These are phyloP conservation scores for Tulasnella sp. DNA, from an alignment of 768 basidiomycete species.

Conservation along the genomic window DNA sequence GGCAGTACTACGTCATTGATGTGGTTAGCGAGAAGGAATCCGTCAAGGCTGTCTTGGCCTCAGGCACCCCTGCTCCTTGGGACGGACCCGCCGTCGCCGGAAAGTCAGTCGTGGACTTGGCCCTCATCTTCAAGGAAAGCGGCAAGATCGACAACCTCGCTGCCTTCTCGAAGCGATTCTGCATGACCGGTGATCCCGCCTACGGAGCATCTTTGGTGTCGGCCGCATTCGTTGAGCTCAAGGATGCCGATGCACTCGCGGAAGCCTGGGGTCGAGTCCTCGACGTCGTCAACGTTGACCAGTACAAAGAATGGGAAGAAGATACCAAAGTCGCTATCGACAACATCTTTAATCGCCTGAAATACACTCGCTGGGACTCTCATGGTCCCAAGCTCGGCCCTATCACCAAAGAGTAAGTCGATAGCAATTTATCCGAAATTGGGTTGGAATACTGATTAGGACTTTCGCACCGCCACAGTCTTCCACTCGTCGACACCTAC, in stretches of 20 bases:
- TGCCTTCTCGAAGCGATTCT: conserved; percentile 61
- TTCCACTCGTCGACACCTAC: conserved; percentile 83
- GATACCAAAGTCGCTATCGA: conserved; percentile 73
- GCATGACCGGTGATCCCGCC: conserved; percentile 57
- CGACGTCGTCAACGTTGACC: conserved; percentile 81
- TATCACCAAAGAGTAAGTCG: conserved; percentile 60
- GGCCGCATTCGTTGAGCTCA: conserved; percentile 29
- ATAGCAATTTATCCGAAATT: not conserved
- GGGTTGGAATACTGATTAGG: not conserved
- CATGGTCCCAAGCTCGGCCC: conserved; percentile 81
- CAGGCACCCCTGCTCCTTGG: conserved; percentile 38
- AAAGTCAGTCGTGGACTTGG: conserved; percentile 62
- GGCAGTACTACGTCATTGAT: conserved; percentile 94
- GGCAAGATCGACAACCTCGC: conserved; percentile 58
- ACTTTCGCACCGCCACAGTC: conserved; percentile 44
- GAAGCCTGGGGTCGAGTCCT: conserved; percentile 74
- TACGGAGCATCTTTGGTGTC: conserved; percentile 67
- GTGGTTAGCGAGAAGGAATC: conserved; percentile 57
- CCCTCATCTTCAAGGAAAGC: conserved; percentile 54
- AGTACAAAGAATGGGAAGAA: conserved; percentile 83
- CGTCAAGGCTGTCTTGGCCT: conserved; percentile 53
- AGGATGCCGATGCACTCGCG: conserved; percentile 54
- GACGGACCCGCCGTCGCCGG: conserved; percentile 61
- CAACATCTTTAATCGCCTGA: conserved; percentile 68
- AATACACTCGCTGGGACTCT: conserved; percentile 74